Evolutionary conservation across 1,139 yeast species (phyloP), one percentile per base, ranked within the genome.

Genomic region (Yamadazyma epiphylla): DNA sequence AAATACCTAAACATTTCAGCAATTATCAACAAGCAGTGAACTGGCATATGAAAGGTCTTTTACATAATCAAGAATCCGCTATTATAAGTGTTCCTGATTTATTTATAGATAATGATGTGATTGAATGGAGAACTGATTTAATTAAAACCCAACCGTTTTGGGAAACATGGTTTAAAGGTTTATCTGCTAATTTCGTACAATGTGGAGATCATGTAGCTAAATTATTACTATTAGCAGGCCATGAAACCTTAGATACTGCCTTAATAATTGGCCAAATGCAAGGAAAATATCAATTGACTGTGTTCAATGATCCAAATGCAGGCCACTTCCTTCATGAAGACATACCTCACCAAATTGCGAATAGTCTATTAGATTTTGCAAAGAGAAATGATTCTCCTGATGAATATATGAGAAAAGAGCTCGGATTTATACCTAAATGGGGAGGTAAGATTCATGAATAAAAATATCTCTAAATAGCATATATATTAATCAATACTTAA

Each of bases 311-410:
- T 36, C 55, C 60, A 2, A 47, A 77, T 22, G 68, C 89, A 1
- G 96, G 97, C 1, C 99, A 91, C 58, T 91, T 88, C 46, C 64
- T 91, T 13, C 98, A 91, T 29, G 98, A 91, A 52, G 99, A 91
- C 53, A 70, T 74, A 9, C 94, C 97, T 0, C 56, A 50, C 10
- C 82, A 81, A 42, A 69, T 85, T 0, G 82, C 88, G 0, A 37
- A 71, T 2, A 70, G 79, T n/a, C 42, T 75, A 5, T 28, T 62
- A 24, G 80, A 74, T 28, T 75, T 72, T 42, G 58, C 67, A 9
- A 65, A 65, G 36, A 55, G 80, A 32, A 66, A 68, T 39, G 68
- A 63, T 38, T 42, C 54, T 10, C 61, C 68, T 16, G 55, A 51
- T 27, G 64, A 60, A 26, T 56, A 55, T 33, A 55, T 64, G 53